These are phyloP conservation scores for Clarireedia hainanense DNA, from an alignment of 2,329 filamentous ascomycete species.

Conservation along the genomic window DNA sequence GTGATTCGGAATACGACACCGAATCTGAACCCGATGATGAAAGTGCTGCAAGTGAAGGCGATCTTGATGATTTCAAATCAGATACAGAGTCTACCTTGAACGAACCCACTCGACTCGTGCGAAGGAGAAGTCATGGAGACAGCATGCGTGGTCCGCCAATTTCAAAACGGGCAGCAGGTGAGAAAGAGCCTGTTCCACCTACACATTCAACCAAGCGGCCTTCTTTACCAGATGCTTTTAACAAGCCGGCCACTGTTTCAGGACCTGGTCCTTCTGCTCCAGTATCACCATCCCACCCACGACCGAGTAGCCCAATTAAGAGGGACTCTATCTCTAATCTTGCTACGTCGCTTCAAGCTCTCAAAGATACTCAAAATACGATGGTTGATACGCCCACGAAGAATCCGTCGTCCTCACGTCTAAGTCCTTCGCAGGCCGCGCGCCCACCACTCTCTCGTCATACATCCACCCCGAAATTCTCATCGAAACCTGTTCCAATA, in stretches of 20 bases:
- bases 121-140: constrained; percentile 37
- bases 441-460: constrained; percentile 32
- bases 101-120: constrained; percentile 11
- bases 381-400: constrained; percentile 55
- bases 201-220: constrained; percentile 13
- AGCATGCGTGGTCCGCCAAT: constrained; percentile 27
- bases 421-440: constrained; percentile 47
- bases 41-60: constrained; percentile 36
- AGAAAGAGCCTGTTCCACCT: constrained; percentile 22
- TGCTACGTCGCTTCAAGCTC: constrained; percentile 27
- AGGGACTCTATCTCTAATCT: constrained; percentile 16
- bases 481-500: constrained; percentile 15
- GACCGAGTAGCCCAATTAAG: constrained; percentile 3
- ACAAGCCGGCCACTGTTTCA: not conserved
- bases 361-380: constrained; percentile 64
- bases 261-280: not conserved
- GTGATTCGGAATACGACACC: constrained; percentile 32
- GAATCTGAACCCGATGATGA: constrained; percentile 28
- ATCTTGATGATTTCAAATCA: constrained; percentile 32
- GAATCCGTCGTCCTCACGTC: not conserved
- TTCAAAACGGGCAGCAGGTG: constrained; percentile 28
- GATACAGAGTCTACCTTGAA: constrained; percentile 17
- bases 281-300: constrained; percentile 2
- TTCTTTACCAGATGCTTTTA: not conserved
- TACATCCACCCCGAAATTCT: constrained; percentile 28